phyloP scores from a whole-genome alignment of 352 stramenopile species.

The Globisporangium viniferum region DNA sequence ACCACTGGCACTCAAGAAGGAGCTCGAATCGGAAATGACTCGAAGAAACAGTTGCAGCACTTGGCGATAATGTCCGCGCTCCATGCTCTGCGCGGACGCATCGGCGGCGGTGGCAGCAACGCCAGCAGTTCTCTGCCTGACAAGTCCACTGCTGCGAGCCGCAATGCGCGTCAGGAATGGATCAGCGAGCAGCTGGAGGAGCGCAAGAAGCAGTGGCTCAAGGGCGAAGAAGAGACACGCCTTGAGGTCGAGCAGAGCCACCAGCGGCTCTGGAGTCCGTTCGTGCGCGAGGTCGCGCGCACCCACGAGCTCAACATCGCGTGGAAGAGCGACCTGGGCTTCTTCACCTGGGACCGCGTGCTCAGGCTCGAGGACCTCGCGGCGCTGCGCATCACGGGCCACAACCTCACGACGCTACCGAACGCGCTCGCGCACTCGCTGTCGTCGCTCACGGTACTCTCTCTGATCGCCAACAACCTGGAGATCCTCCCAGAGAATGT shows the following conservation, averaged over 20 bases:
- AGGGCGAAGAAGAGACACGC: slow-evolving; percentile 26
- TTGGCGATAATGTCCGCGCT: slow-evolving; percentile 3
- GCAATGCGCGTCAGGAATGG: slow-evolving; percentile 40
- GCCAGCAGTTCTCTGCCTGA: not conserved
- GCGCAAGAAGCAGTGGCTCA: slow-evolving; percentile 36
- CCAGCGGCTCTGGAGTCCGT: slow-evolving; percentile 49
- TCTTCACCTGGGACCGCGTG: slow-evolving; percentile 55
- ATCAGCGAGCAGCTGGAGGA: slow-evolving; percentile 43
- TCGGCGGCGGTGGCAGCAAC: not conserved
- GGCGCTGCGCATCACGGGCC: slow-evolving; percentile 53
- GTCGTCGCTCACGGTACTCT: slow-evolving; percentile 40
- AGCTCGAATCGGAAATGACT: not conserved
- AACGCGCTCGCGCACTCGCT: slow-evolving; percentile 25
- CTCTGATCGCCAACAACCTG: slow-evolving; percentile 44
- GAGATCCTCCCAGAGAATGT: slow-evolving; percentile 50
- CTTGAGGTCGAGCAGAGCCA: slow-evolving; percentile 29
- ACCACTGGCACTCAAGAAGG: not conserved
- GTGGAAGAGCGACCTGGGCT: slow-evolving; percentile 52
- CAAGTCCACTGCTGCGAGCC: slow-evolving; percentile 4
- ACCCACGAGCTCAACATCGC: slow-evolving; percentile 66
- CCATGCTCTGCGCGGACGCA: slow-evolving; percentile 9
- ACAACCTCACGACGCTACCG: slow-evolving; percentile 34
- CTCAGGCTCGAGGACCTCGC: slow-evolving; percentile 36
- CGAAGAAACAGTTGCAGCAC: not conserved
- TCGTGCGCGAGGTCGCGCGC: slow-evolving; percentile 26